Base-by-base conservation (phyloP, 1,139 yeast species). In the Hyphopichia khmerensis region DNA sequence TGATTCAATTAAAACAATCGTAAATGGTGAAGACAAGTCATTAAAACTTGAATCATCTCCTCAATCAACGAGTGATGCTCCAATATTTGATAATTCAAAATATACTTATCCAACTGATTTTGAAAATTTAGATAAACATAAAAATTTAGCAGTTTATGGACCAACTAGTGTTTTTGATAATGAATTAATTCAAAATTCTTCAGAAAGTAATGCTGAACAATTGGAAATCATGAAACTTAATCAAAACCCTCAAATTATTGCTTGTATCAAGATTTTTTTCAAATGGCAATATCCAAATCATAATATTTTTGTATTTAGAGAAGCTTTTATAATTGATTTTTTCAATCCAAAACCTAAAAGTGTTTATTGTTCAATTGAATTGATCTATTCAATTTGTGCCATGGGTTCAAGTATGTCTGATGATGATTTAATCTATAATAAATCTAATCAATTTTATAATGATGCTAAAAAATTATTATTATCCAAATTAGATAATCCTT, bases 241-340 rank as follows among this genome's bases (percentile, higher is more conserved):
- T 48, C 63, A 64, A 34, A 72, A 71, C 48, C 67, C 67, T 2
- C 77, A 65, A 42, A 67, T 79, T 45, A 55, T 79, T 27, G 69
- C 73, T 38, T 77, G 83, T 47, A 57, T 82, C 32, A 74, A 79
- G 42, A 64, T 77, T 32, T 82, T 82, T 53, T 82, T 82, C 56
- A 75, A 75, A 26, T 81, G 85, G 84, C 77, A 80, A 46, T 82
- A 82, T 48, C 86, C 87, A 2, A 85, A 80, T 44, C 77, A 79
- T 50, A 79, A 79, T 52, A 72, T 80, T 69, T 82, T 81, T 51
- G 71, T 82, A 16, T 82, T 80, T 51, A 62, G 88, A 45, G 88
- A 82, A 52, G 80, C 85, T n/a, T 82, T 82, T 52, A 60, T 82
- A 38, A 70, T 68, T 45, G 85, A 81, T 41, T 72, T 79, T 56